A percentile compares a stretch with the other conserved stretches of the same genome.
These are phyloP conservation scores for Crataegus laevigata DNA, from an alignment of 306 rosid species.

Conservation along the genomic window DNA sequence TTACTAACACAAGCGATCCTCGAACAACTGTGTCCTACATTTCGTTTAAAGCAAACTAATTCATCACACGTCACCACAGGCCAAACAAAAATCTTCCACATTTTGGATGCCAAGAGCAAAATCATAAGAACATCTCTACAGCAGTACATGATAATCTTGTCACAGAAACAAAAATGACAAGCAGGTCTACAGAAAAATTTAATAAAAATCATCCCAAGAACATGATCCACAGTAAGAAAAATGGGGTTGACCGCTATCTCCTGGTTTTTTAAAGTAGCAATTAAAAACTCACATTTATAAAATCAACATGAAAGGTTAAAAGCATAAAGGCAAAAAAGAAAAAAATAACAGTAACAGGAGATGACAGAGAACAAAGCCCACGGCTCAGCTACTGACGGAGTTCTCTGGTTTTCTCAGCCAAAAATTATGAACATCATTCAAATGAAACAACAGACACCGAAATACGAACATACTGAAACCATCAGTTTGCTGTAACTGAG, in stretches of 20 bases:
- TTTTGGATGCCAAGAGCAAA: neutral
- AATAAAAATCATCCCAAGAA: neutral
- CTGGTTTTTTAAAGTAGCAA: neutral
- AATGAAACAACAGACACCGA: constrained; percentile 23
- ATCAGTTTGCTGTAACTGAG: neutral
- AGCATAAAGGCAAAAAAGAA: neutral
- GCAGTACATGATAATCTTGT: neutral
- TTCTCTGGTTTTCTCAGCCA: neutral
- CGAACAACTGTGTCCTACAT: constrained; percentile 44
- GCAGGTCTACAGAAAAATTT: constrained; percentile 5
- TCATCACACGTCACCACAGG: constrained; percentile 4
- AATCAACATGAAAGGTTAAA: neutral
- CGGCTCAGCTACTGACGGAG: neutral
- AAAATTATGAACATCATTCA: constrained; percentile 1
- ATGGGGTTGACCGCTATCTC: constrained; percentile 16
- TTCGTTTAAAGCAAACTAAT: constrained; percentile 9
- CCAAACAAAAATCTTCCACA: constrained; percentile 12
- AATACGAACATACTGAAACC: constrained; percentile 2
- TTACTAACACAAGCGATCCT: constrained; percentile 20
- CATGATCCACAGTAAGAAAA: constrained; percentile 9
- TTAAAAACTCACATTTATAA: constrained; percentile 7
- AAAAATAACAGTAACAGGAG: neutral
- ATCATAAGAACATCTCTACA: constrained; percentile 2
- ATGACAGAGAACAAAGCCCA: neutral
- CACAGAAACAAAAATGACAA: neutral